A percentile compares a stretch with the other conserved stretches of the same genome.
Conservation (phyloP, 2,329 filamentous ascomycete species). For the Apiospora pterosperma region DNA sequence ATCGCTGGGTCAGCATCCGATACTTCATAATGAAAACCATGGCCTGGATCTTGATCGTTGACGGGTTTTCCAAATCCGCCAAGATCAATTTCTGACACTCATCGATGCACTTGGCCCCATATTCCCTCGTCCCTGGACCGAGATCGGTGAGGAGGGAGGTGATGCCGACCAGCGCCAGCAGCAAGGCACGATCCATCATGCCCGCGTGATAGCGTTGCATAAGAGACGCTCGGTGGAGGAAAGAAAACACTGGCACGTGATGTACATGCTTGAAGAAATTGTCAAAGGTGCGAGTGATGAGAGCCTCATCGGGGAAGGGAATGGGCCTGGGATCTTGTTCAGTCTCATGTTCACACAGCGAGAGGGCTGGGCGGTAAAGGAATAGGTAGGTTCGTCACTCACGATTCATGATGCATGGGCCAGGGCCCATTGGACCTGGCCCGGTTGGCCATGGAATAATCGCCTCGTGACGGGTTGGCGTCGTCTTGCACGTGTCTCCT, state of each 20-base stretch:
- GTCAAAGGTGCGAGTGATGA: constrained; percentile 51
- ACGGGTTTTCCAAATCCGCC: constrained; percentile 50
- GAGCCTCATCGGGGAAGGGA: constrained; percentile 34
- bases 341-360: constrained; percentile 51
- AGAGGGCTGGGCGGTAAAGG: constrained; percentile 20
- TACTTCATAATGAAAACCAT: constrained; percentile 45
- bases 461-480: constrained; percentile 24
- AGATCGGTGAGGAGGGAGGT: constrained; percentile 54
- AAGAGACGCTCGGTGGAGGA: constrained; percentile 55
- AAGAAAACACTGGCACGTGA: constrained; percentile 57
- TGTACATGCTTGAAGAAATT: constrained; percentile 57
- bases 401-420: constrained; percentile 11
- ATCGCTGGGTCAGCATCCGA: constrained; percentile 41
- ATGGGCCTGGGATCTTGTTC: constrained; percentile 20
- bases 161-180: constrained; percentile 53
- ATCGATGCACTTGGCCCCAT: constrained; percentile 51
- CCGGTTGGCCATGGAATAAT: constrained; percentile 9
- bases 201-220: constrained; percentile 57
- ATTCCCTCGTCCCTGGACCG: constrained; percentile 48
- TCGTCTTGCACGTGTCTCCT: constrained; percentile 26
- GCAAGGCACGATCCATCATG: constrained; percentile 50
- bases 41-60: constrained; percentile 51
- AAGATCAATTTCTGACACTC: constrained; percentile 52
- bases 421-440: constrained; percentile 1
- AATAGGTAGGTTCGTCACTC: not conserved